A percentile compares a stretch with the other conserved stretches of the same genome.
phyloP scores from a whole-genome alignment of 73 alveolate species.

The Effrenium voratum region DNA sequence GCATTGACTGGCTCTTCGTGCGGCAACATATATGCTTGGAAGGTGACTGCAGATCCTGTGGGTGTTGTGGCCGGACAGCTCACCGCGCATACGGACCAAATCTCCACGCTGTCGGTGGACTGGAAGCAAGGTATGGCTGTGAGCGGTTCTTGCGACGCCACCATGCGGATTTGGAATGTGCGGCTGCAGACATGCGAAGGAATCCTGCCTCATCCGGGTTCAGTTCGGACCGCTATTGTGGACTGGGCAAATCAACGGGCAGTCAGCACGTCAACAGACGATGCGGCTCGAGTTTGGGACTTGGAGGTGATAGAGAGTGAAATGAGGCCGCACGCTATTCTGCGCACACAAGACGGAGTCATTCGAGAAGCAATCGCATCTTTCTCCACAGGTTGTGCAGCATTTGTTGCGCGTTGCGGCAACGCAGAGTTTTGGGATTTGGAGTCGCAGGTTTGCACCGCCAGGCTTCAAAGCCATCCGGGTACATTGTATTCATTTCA shows the following conservation, averaged over 20 bases:
- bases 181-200: constrained; percentile 13
- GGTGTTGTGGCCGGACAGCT: too few relatives aligned
- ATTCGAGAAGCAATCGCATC: constrained; percentile 18
- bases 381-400: constrained; percentile 51
- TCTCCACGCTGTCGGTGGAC: constrained; percentile 42
- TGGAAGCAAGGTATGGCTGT: background rate
- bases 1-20: constrained; percentile 58
- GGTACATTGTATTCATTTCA: constrained; percentile 38
- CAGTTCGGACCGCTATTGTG: constrained; percentile 28
- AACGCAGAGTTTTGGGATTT: constrained; percentile 64
- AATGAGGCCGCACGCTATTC: background rate
- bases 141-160: constrained; percentile 66
- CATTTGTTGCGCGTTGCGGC: constrained; percentile 48
- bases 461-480: constrained; percentile 49
- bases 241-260: constrained; percentile 41
- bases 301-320: background rate
- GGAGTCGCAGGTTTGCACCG: background rate
- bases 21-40: constrained; percentile 42
- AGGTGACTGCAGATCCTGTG: background rate
- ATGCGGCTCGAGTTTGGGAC: constrained; percentile 40
- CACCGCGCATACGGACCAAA: constrained; percentile 40
- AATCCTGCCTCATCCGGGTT: constrained; percentile 10
- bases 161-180: constrained; percentile 57
- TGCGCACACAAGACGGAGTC: background rate
- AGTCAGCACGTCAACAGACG: constrained; percentile 55